These are phyloP conservation scores for Schwanniomyces polymorphus DNA, from an alignment of 805 yeast species.

Conservation along the genomic window DNA sequence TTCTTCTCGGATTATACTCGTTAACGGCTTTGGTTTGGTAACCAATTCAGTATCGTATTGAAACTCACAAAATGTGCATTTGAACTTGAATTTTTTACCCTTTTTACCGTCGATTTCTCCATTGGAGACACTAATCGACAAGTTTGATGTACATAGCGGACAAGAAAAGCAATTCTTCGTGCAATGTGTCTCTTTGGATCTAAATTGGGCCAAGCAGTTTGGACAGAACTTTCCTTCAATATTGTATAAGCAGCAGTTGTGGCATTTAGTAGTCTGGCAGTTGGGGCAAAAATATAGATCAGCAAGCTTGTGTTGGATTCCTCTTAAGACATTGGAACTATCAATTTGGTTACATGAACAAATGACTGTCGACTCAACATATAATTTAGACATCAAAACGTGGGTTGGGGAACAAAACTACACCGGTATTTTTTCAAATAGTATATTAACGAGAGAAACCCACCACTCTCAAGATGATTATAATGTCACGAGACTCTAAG, in stretches of 20 bases:
- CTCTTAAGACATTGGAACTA: slow-evolving; percentile 1
- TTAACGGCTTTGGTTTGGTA: slow-evolving; percentile 41
- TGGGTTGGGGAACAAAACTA: background rate
- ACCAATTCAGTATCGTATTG: slow-evolving; percentile 34
- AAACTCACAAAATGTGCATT: slow-evolving; percentile 38
- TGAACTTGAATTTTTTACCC: slow-evolving; percentile 39
- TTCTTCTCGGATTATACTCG: slow-evolving; percentile 15
- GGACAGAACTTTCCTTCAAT: slow-evolving; percentile 34
- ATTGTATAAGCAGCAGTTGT: slow-evolving; percentile 21
- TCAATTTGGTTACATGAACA: slow-evolving; percentile 3
- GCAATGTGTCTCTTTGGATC: slow-evolving; percentile 24
- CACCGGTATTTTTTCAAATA: background rate
- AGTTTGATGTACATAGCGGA: slow-evolving; percentile 31
- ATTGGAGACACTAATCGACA: slow-evolving; percentile 19
- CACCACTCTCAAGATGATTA: no score
- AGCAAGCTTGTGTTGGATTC: slow-evolving; percentile 13
- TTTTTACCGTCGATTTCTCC: slow-evolving; percentile 8
- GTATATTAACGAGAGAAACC: background rate
- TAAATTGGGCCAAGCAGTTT: slow-evolving; percentile 36
- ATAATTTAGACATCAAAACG: slow-evolving; percentile 20
- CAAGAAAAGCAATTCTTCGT: slow-evolving; percentile 41
- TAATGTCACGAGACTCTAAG: no score
- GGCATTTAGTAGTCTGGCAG: slow-evolving; percentile 32
- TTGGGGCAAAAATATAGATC: slow-evolving; percentile 36
- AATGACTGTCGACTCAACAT: slow-evolving; percentile 12